A percentile compares a stretch with the other conserved stretches of the same genome.
phyloP scores from a whole-genome alignment of 139 green algal species.

The Raphidocelis subcapitata region DNA sequence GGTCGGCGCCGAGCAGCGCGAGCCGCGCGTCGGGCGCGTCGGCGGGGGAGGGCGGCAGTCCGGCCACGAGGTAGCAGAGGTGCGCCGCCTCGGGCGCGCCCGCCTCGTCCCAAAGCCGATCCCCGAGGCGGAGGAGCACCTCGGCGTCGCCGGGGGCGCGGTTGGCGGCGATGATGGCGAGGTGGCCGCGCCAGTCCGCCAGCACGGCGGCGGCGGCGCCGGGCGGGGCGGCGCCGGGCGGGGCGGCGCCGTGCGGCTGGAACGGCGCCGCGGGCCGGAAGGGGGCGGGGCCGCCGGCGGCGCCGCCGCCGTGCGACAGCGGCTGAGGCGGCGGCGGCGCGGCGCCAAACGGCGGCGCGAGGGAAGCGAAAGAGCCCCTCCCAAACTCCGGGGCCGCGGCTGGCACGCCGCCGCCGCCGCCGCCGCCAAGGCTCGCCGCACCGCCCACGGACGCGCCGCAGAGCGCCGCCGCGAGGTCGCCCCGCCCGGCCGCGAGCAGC shows the following conservation, averaged over 20 bases:
- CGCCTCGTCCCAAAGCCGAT: constrained; percentile 49
- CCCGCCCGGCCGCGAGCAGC: constrained; percentile 58
- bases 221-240: too few species aligned
- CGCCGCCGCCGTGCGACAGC: too few species aligned
- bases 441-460: too few species aligned
- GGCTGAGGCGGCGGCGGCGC: too few species aligned
- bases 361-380: too few species aligned
- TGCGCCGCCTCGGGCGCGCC: constrained; percentile 63
- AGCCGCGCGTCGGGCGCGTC: constrained; percentile 30
- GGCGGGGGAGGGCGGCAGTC: constrained; percentile 30
- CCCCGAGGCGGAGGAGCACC: constrained; percentile 64
- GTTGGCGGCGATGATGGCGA: constrained; percentile 71
- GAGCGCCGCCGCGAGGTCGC: constrained; percentile 16
- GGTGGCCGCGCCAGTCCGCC: constrained; percentile 65
- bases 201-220: constrained; percentile 31
- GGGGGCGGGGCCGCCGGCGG: too few species aligned
- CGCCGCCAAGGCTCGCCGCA: too few species aligned
- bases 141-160: constrained; percentile 43
- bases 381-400: too few species aligned
- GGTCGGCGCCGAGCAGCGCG: constrained; percentile 62
- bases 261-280: too few species aligned
- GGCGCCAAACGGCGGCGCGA: too few species aligned
- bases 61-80: constrained; percentile 72
- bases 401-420: too few species aligned
- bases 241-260: too few species aligned